Evolutionary conservation across 169 alveolate genomes (phyloP), one percentile per base, ranked within the genome.

Genomic region (Eimeria brunetti): DNA sequence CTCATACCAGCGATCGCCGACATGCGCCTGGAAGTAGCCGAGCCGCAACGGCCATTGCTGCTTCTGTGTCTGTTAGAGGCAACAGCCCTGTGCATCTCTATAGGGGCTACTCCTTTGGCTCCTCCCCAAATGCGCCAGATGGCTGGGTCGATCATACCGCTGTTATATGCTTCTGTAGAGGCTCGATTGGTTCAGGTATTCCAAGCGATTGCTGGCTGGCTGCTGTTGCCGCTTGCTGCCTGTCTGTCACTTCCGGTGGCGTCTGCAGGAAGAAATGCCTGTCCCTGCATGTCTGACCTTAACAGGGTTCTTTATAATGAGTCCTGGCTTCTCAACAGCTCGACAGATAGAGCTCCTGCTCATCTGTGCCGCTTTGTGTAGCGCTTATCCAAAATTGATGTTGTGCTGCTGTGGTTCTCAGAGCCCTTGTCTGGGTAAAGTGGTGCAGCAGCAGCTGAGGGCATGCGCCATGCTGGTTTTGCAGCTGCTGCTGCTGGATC

Each of bases 21-120:
- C 90, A 8, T 36, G 90, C 90, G 53, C 73, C 75, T 83, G 75
- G 36, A 51, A 38, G 69, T 83, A 18, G 69, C 90, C 53, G 90
- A 83, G 58, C 73, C 90, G n/a, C 90, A 83, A 56, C 90, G 49
- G 56, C 90, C 90, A 4, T 38, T 83, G 73, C 75, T 83, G 90
- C 44, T 83, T 73, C 90, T 83, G 41, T 83, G 69, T 33, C 56
- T 83, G 69, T 33, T 83, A 56, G 90, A 83, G 51, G 51, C 90
- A 5, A 30, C 75, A 53, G 90, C 90, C 22, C 51, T 83, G 30
- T 83, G 90, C 56, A 83, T 56, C 64, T 73, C 71, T 33, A 36
- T 83, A 33, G 73, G 90, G 24, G 90, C 90, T 11, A 41, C 90
- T 58, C 73, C 90, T 27, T 33, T 53, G 71, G 64, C 53, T 5